Conservation (phyloP, 257 asterid species). For the Mentha longifolia region DNA sequence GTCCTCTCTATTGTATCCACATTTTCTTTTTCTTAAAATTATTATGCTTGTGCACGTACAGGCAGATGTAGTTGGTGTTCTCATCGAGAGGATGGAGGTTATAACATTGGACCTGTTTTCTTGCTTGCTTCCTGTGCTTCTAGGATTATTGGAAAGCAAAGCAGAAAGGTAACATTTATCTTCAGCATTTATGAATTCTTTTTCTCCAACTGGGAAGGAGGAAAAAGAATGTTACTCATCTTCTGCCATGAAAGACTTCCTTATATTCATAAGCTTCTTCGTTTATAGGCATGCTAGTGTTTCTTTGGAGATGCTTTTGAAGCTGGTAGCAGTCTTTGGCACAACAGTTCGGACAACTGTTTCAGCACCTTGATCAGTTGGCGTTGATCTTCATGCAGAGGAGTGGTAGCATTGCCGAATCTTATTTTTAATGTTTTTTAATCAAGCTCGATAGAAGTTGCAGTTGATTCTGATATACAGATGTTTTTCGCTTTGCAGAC, state of each 20-base stretch:
- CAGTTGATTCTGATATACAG: slow-evolving; percentile 23
- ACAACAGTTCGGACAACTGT: slow-evolving; percentile 68
- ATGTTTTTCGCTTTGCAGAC: slow-evolving; percentile 48
- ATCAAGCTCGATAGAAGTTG: too few relatives aligned
- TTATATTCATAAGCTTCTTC: background rate
- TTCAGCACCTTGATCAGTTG: slow-evolving; percentile 78
- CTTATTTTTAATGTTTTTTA: too few relatives aligned
- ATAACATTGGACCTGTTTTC: slow-evolving; percentile 81
- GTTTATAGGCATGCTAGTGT: slow-evolving; percentile 68
- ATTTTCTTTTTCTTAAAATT: slow-evolving; percentile 13
- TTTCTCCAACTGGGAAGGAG: slow-evolving; percentile 7
- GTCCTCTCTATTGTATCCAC: slow-evolving; percentile 15
- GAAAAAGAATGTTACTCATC: background rate
- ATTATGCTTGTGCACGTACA: slow-evolving; percentile 64
- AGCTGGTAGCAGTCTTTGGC: slow-evolving; percentile 89
- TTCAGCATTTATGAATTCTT: slow-evolving; percentile 14
- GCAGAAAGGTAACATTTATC: slow-evolving; percentile 64
- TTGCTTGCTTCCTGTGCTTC: slow-evolving; percentile 89
- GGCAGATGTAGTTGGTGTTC: slow-evolving; percentile 83
- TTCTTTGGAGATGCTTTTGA: slow-evolving; percentile 90
- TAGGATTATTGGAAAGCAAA: slow-evolving; percentile 80
- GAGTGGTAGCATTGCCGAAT: slow-evolving; percentile 62
- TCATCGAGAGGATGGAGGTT: slow-evolving; percentile 70
- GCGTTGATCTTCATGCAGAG: slow-evolving; percentile 95
- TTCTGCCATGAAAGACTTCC: background rate